phyloP scores from a whole-genome alignment of 257 asterid genomes.

The Solanum pennellii region DNA sequence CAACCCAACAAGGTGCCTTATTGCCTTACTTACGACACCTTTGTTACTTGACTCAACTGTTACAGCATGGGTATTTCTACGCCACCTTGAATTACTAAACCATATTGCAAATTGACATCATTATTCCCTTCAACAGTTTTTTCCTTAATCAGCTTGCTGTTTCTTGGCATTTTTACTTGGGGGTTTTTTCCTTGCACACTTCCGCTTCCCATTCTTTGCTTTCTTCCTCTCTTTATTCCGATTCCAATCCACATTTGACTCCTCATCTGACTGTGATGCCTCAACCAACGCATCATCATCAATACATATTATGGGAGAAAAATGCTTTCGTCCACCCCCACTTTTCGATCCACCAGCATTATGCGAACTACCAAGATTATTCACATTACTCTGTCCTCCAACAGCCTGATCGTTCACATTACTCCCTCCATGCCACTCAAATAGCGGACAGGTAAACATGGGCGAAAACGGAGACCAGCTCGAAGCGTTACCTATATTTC shows the following conservation, averaged over 20 bases:
- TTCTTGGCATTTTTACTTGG: slow-evolving; percentile 31
- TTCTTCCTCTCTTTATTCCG: slow-evolving; percentile 17
- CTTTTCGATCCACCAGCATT: neutral
- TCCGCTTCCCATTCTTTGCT: slow-evolving; percentile 5
- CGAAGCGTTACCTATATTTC: slow-evolving; percentile 8
- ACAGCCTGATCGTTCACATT: neutral
- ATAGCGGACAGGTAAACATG: slow-evolving; percentile 43
- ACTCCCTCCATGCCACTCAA: slow-evolving; percentile 5
- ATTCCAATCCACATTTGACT: slow-evolving; percentile 57
- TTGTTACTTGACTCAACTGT: slow-evolving; percentile 37
- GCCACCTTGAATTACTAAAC: slow-evolving; percentile 24
- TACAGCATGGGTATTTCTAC: slow-evolving; percentile 24
- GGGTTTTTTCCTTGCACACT: neutral
- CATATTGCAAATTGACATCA: slow-evolving; percentile 13
- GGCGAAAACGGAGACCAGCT: slow-evolving; percentile 83
- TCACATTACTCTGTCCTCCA: slow-evolving; percentile 8
- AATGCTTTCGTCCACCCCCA: slow-evolving; percentile 18
- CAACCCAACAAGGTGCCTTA: slow-evolving; percentile 57
- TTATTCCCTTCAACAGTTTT: slow-evolving; percentile 19
- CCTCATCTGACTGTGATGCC: slow-evolving; percentile 43
- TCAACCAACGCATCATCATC: slow-evolving; percentile 43
- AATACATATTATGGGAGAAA: slow-evolving; percentile 36
- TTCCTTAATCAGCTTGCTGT: slow-evolving; percentile 33
- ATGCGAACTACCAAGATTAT: slow-evolving; percentile 1
- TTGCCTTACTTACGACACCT: slow-evolving; percentile 18